These are phyloP conservation scores for Suillus placidus DNA, from an alignment of 768 basidiomycete genomes.

Conservation along the genomic window DNA sequence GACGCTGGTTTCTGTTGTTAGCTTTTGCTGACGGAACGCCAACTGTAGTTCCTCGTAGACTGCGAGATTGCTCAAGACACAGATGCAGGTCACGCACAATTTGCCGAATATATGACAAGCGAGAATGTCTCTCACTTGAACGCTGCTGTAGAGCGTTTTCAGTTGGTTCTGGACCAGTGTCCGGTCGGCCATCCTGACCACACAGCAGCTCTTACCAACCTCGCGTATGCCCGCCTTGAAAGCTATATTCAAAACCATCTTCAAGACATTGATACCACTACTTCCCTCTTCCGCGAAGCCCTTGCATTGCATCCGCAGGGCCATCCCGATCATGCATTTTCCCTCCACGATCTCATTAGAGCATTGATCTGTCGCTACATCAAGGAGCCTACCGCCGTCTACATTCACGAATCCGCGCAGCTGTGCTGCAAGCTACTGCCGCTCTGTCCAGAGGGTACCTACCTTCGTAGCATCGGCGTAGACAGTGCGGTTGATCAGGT, in stretches of 20 bases:
- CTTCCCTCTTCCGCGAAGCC: not conserved
- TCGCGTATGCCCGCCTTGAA: conserved; percentile 5
- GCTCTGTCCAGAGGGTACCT: not conserved
- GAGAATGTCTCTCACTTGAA: not conserved
- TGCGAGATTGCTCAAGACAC: not conserved
- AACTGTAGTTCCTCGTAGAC: not conserved
- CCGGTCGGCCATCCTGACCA: conserved; percentile 2
- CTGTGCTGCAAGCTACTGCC: not conserved
- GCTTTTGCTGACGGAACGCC: not conserved
- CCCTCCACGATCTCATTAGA: conserved; percentile 18
- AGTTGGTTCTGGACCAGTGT: not conserved
- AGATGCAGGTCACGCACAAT: not conserved
- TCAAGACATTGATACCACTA: not conserved
- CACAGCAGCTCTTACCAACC: not conserved
- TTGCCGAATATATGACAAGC: not conserved
- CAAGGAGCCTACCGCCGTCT: conserved; percentile 8
- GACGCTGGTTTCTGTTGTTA: too few species aligned
- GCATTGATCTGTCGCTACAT: conserved; percentile 15
- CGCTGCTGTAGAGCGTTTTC: not conserved
- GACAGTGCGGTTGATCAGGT: not conserved
- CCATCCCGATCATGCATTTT: conserved; percentile 9
- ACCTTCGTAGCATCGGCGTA: not conserved
- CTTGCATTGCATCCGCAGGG: conserved; percentile 10
- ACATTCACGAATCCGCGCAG: conserved; percentile 18
- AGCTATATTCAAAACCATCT: not conserved